Evolutionary conservation across 1,284 basidiomycete species (phyloP), one percentile per base, ranked within the genome.

Genomic region (Boletellus deceptivus): DNA sequence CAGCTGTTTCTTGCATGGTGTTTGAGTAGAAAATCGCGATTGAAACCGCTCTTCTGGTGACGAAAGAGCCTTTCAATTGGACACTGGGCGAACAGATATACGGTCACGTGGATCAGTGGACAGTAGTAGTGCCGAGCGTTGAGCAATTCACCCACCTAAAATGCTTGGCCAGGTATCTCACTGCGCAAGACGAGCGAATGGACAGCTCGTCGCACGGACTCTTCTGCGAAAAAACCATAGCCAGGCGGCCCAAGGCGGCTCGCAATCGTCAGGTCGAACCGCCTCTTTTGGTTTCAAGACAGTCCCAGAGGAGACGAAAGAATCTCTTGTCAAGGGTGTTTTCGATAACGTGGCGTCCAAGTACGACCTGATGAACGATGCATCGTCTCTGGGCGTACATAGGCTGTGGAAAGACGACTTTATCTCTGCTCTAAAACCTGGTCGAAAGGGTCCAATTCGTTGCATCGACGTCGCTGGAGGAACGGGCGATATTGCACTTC

Each of bases 341-440:
- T 99, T 99, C 74, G 89, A 92, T 61, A 96, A 92, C 5, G 96
- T 99, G 49, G 94, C 97, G 38, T 91, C 91, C 37, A 92, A 85
- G 48, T 99, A 99, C 72, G 96, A 99, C 72, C 71, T 98, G 38
- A 98, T 99, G 95, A 99, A 99, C 77, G 97, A 99, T 68, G 93
- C 94, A 24, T 93, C 96, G 75, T 99, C 96, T 6, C 74, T 98
- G 53, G 97, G 97, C 31, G 89, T 99, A 24, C 97, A 99, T 68
- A 82, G 97, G 41, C 74, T 99, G 25, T 99, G 97, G 97, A 99
- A 99, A 73, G 94, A 98, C 71, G 81, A 86, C 39, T 94, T 93
- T 68, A 89, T 99, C 37, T 79, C 84, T 7, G 75, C 78, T 4
- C 75, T 99, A 54, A 82, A 88, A 59, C 96, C 96, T 1, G 89